phyloP scores from a whole-genome alignment of 164 flowering plant species.

The Stephania yunnanensis region DNA sequence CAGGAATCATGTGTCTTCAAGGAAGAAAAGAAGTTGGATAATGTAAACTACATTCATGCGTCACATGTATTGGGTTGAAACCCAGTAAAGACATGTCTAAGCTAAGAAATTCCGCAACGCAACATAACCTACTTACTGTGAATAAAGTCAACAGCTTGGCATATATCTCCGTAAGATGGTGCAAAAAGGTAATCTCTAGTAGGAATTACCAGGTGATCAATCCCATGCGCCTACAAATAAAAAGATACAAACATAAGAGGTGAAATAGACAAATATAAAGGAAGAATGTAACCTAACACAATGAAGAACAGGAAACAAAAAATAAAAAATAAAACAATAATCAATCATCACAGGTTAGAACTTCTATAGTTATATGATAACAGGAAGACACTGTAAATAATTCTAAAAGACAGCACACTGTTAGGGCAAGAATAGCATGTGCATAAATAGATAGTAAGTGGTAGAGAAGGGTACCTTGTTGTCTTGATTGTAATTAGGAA shows the following conservation, averaged over 20 bases:
- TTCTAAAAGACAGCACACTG: background rate
- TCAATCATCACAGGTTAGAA: background rate
- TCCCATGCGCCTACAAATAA: conserved; percentile 50
- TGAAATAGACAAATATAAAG: background rate
- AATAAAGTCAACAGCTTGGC: conserved; percentile 76
- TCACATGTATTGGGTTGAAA: background rate
- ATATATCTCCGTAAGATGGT: conserved; percentile 55
- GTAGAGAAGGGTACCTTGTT: too few relatives aligned
- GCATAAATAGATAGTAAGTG: too few relatives aligned
- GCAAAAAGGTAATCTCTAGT: conserved; percentile 96
- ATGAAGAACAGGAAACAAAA: background rate
- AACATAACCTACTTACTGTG: conserved; percentile 41
- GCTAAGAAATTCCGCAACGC: background rate
- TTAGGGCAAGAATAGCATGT: too few relatives aligned
- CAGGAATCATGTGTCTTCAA: background rate
- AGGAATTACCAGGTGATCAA: conserved; percentile 81
- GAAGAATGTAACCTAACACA: background rate
- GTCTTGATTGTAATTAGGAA: too few relatives aligned
- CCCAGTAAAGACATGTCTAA: background rate
- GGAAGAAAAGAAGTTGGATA: background rate
- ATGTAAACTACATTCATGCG: background rate
- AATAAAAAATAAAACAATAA: background rate
- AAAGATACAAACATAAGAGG: background rate
- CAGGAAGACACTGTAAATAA: background rate
- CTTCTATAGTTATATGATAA: too few relatives aligned